phyloP scores from a whole-genome alignment of 176 grass and related monocot genomes.

The Hordeum marinum region DNA sequence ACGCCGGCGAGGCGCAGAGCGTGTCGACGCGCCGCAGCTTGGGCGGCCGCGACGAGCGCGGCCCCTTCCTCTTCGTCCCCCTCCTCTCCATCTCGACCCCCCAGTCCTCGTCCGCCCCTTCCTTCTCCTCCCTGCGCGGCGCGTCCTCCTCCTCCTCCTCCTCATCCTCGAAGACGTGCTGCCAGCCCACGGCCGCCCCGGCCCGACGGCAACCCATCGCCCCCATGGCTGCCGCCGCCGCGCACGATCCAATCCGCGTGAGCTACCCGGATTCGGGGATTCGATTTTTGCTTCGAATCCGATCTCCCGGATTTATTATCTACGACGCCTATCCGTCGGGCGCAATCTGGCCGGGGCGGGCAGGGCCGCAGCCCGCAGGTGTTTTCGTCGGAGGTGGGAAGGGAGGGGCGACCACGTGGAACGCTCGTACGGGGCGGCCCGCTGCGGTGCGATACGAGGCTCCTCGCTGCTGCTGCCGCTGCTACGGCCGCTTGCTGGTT shows the following conservation, averaged over 20 bases:
- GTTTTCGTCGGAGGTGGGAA: neutral
- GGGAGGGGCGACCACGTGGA: neutral
- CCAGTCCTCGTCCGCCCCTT: neutral
- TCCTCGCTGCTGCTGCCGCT: no score
- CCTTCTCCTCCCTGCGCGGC: neutral
- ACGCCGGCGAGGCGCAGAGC: neutral
- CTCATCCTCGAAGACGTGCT: neutral
- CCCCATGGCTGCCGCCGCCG: conserved; percentile 3
- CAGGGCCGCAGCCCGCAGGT: neutral
- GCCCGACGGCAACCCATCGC: conserved; percentile 9
- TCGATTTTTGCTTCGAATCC: neutral
- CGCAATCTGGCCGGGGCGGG: neutral
- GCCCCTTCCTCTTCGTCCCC: neutral
- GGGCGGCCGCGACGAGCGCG: neutral
- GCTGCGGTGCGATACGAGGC: neutral
- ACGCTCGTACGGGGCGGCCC: neutral
- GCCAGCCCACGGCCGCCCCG: neutral
- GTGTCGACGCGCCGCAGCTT: neutral
- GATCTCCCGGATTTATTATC: neutral
- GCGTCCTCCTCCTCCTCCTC: neutral
- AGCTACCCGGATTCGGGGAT: neutral
- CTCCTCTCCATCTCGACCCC: neutral
- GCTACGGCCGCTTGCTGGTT: neutral
- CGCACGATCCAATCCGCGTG: neutral
- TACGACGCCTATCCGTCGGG: neutral